Conservation (phyloP, 1,139 yeast species). For the Taphrina deformans region DNA sequence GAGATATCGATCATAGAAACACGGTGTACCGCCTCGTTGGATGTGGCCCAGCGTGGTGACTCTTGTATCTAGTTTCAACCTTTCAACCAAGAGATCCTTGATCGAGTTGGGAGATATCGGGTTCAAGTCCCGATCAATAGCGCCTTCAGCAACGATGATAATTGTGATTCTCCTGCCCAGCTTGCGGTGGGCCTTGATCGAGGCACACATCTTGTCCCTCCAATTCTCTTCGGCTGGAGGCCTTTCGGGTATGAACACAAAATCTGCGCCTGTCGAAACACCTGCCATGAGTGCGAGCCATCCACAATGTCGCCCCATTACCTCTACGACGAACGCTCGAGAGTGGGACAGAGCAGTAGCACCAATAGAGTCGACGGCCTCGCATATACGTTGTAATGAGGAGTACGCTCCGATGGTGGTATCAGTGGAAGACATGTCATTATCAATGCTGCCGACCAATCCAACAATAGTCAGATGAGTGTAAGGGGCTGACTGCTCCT, state of each 20-base stretch:
- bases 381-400: slow-evolving; percentile 87
- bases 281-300: slow-evolving; percentile 98
- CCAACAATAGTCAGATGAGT: slow-evolving; percentile 86
- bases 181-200: slow-evolving; percentile 60
- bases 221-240: slow-evolving; percentile 64
- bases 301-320: slow-evolving; percentile 99
- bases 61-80: slow-evolving; percentile 84
- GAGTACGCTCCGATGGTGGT: slow-evolving; percentile 96
- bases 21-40: slow-evolving; percentile 98
- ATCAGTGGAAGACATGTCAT: slow-evolving; percentile 95
- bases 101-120: slow-evolving; percentile 81
- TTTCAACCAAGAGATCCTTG: slow-evolving; percentile 69
- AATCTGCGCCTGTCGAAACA: slow-evolving; percentile 92
- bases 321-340: slow-evolving; percentile 95
- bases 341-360: slow-evolving; percentile 97
- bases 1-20: slow-evolving; percentile 83
- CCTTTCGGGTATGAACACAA: slow-evolving; percentile 86
- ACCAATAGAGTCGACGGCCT: slow-evolving; percentile 90
- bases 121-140: slow-evolving; percentile 75
- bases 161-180: slow-evolving; percentile 92
- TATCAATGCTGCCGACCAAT: slow-evolving; percentile 93
- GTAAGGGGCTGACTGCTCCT: slow-evolving; percentile 60
- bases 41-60: slow-evolving; percentile 95
- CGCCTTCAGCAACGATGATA: slow-evolving; percentile 97
- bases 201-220: slow-evolving; percentile 61